Conservation (phyloP, 305 asterid genomes). For the Andrographis paniculata region DNA sequence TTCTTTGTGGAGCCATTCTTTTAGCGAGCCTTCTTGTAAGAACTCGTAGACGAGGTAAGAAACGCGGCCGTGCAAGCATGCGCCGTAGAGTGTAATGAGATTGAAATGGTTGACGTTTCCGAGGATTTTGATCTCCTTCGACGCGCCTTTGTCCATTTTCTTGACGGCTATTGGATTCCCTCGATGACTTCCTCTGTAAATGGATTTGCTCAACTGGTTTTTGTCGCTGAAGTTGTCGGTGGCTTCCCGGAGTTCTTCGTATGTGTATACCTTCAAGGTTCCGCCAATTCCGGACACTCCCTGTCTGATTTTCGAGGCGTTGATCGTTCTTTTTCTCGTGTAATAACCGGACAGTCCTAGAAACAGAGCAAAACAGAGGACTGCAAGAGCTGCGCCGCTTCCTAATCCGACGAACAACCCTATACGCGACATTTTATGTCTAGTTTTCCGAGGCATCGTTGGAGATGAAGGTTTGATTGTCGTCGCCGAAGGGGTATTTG, state of each 20-base stretch:
- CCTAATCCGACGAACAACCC: constrained; percentile 33
- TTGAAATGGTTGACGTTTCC: constrained; percentile 50
- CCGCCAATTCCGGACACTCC: constrained; percentile 30
- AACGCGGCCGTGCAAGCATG: constrained; percentile 27
- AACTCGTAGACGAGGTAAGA: constrained; percentile 53
- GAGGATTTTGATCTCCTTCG: constrained; percentile 42
- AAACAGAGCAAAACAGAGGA: constrained; percentile 28
- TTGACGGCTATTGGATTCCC: constrained; percentile 43
- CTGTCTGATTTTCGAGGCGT: constrained; percentile 3
- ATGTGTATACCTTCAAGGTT: constrained; percentile 32
- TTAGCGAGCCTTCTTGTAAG: constrained; percentile 48
- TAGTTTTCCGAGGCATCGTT: constrained; percentile 7
- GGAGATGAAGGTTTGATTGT: constrained; percentile 2
- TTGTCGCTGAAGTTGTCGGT: constrained; percentile 38
- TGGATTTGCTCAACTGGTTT: constrained; percentile 31
- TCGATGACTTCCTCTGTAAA: constrained; percentile 36
- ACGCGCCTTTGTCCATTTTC: constrained; percentile 26
- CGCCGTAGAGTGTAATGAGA: constrained; percentile 45
- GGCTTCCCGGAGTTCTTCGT: constrained; percentile 41
- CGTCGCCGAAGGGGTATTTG: constrained; percentile 23
- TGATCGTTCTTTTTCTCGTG: constrained; percentile 13
- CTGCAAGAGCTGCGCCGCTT: constrained; percentile 36
- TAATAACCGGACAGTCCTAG: constrained; percentile 17
- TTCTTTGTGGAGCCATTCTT: constrained; percentile 36
- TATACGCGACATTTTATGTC: constrained; percentile 15